phyloP scores from a whole-genome alignment of 1,284 basidiomycete species.

The Rhizoctonia solani region DNA sequence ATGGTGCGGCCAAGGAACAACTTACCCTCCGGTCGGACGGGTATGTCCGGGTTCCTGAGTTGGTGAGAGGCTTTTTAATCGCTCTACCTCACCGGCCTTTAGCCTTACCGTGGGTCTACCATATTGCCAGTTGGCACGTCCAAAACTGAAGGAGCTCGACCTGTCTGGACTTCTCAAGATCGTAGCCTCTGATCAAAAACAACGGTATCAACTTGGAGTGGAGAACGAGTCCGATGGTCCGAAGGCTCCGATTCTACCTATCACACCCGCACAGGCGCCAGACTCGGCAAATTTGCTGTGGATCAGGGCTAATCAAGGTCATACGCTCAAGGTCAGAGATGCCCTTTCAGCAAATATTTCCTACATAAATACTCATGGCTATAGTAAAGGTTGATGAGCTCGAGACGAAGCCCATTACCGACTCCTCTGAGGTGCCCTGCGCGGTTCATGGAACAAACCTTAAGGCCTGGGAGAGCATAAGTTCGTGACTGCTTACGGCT shows the following conservation, averaged over 20 bases:
- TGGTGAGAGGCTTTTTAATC: constrained; percentile 57
- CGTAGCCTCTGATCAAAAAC: constrained; percentile 75
- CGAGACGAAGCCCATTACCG: constrained; percentile 65
- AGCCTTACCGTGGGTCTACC: constrained; percentile 4
- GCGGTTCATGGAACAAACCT: constrained; percentile 79
- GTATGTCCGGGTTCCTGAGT: constrained; percentile 70
- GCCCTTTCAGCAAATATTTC: too few relatives aligned
- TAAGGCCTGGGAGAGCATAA: constrained; percentile 71
- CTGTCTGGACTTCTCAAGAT: constrained; percentile 67
- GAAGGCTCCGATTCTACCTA: constrained; percentile 34
- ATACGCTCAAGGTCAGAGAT: constrained; percentile 77
- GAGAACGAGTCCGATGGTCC: constrained; percentile 52
- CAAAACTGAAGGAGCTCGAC: constrained; percentile 58
- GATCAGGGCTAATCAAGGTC: constrained; percentile 94
- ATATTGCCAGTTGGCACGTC: constrained; percentile 54
- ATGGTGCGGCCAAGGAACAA: constrained; percentile 78
- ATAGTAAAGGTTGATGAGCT: constrained; percentile 62
- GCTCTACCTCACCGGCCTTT: not conserved
- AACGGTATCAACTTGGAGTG: constrained; percentile 70
- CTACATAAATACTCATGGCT: not conserved
- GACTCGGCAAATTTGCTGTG: constrained; percentile 59
- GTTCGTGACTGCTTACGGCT: constrained; percentile 49
- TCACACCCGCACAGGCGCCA: constrained; percentile 37
- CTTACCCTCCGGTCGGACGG: constrained; percentile 78
- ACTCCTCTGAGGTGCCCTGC: constrained; percentile 66